These are phyloP conservation scores for Neonectria punicea DNA, from an alignment of 2,329 filamentous ascomycete species.

Conservation along the genomic window DNA sequence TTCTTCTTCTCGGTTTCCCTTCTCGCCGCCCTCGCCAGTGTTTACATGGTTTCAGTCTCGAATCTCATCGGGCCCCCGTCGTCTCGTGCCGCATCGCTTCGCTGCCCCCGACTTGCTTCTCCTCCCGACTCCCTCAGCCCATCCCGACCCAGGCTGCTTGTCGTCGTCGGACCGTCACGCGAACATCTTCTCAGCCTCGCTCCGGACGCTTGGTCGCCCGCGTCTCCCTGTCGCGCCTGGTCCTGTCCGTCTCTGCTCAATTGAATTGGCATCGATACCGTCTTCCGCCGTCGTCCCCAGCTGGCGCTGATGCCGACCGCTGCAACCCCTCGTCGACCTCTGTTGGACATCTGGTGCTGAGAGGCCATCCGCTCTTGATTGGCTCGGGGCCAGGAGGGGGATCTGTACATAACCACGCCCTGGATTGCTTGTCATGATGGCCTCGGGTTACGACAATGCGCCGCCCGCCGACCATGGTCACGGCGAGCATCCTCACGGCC, in stretches of 20 bases:
- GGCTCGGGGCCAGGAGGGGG: slow-evolving; percentile 42
- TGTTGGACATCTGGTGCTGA: slow-evolving; percentile 48
- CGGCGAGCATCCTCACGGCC: slow-evolving; percentile 40
- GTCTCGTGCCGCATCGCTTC: slow-evolving; percentile 43
- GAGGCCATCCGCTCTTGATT: slow-evolving; percentile 37
- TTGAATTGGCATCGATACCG: slow-evolving; percentile 45
- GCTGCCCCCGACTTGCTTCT: slow-evolving; percentile 42
- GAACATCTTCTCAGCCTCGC: slow-evolving; percentile 37
- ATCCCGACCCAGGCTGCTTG: slow-evolving; percentile 37
- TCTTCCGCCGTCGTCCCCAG: slow-evolving; percentile 32
- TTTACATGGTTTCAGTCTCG: slow-evolving; percentile 40
- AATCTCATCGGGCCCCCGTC: slow-evolving; percentile 34
- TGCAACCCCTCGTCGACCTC: slow-evolving; percentile 46
- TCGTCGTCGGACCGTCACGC: slow-evolving; percentile 44
- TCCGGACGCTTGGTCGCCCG: slow-evolving; percentile 30
- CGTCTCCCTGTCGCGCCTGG: slow-evolving; percentile 32
- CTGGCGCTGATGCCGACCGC: slow-evolving; percentile 53
- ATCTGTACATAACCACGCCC: slow-evolving; percentile 36
- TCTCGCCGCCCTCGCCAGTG: slow-evolving; percentile 26
- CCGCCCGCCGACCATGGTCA: slow-evolving; percentile 52
- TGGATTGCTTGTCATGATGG: slow-evolving; percentile 51
- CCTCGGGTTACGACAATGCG: slow-evolving; percentile 59
- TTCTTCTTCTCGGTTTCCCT: slow-evolving; percentile 14
- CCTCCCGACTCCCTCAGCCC: slow-evolving; percentile 33
- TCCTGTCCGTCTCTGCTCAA: slow-evolving; percentile 22